phyloP scores from a whole-genome alignment of 805 yeast genomes.

The Wickerhamomyces chambardii region DNA sequence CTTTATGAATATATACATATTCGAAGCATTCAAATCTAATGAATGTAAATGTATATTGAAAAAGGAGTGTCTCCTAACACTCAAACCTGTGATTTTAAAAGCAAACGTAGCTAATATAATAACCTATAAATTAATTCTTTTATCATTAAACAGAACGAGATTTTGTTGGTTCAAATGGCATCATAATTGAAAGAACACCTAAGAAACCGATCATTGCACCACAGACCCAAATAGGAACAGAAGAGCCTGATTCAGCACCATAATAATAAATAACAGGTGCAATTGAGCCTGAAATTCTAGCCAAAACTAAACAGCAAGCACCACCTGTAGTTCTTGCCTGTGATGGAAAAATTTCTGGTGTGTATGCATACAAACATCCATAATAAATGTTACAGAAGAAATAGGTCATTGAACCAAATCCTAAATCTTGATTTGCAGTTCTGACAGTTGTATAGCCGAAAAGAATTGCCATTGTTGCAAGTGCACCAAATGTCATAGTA shows the following conservation, averaged over 20 bases:
- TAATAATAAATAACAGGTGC: conserved; percentile 48
- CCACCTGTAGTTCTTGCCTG: conserved; percentile 49
- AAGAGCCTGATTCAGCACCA: conserved; percentile 29
- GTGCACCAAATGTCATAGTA: conserved; percentile 40
- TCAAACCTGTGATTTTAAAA: too few species aligned
- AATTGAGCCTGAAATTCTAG: conserved; percentile 35
- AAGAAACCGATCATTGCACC: conserved; percentile 44
- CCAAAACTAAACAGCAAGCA: conserved; percentile 45
- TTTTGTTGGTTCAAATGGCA: conserved; percentile 43
- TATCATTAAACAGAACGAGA: conserved; percentile 24
- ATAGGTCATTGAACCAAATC: conserved; percentile 38
- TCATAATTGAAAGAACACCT: conserved; percentile 31
- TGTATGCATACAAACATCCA: conserved; percentile 54
- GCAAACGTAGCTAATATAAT: too few species aligned
- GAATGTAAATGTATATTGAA: too few species aligned
- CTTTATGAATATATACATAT: too few species aligned
- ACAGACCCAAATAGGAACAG: conserved; percentile 51
- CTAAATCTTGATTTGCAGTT: conserved; percentile 42
- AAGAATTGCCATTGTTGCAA: conserved; percentile 46
- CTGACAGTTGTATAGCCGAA: conserved; percentile 58
- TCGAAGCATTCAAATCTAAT: too few species aligned
- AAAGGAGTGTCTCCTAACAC: too few species aligned
- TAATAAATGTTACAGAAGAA: conserved; percentile 39
- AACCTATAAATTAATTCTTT: too few species aligned
- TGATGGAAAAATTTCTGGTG: conserved; percentile 55